Conservation (phyloP, 2,329 filamentous ascomycete genomes). For the Colletotrichum melonis region DNA sequence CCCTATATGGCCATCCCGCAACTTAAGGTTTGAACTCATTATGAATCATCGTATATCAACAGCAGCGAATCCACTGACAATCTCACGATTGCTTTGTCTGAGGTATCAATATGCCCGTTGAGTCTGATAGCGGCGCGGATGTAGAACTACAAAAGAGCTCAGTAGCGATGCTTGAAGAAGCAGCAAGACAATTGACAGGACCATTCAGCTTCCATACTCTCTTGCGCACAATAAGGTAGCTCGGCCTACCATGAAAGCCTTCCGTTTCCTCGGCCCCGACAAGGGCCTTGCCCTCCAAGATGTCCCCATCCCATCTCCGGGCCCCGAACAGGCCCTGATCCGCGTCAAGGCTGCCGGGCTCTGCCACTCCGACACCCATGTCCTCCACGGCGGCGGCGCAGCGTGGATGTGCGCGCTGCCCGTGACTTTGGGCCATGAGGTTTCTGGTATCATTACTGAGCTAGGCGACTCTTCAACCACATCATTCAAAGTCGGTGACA, state of each 20-base stretch:
- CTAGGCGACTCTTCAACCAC: neutral
- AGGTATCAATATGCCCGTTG: no score
- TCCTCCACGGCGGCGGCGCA: conserved; percentile 27
- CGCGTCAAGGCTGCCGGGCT: conserved; percentile 25
- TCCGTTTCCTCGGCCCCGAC: conserved; percentile 17
- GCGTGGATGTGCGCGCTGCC: conserved; percentile 30
- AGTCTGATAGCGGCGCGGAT: no score
- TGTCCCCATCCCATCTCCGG: conserved; percentile 1
- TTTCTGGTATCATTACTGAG: conserved; percentile 6
- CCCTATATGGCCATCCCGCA: no score
- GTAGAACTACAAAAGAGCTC: no score
- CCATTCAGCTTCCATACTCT: no score
- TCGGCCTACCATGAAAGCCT: conserved; percentile 14
- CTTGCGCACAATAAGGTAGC: no score
- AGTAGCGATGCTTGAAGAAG: no score
- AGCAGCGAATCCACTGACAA: no score
- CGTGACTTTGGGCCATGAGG: conserved; percentile 20
- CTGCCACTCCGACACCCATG: conserved; percentile 32
- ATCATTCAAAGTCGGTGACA: conserved; percentile 12
- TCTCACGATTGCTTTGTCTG: no score
- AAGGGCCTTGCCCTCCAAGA: conserved; percentile 13
- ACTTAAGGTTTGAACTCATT: no score
- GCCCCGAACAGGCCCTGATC: conserved; percentile 5
- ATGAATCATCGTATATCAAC: no score
- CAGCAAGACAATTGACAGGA: no score